Conservation (phyloP, 495 filamentous ascomycete species). For the Recurvomyces mirabilis region DNA sequence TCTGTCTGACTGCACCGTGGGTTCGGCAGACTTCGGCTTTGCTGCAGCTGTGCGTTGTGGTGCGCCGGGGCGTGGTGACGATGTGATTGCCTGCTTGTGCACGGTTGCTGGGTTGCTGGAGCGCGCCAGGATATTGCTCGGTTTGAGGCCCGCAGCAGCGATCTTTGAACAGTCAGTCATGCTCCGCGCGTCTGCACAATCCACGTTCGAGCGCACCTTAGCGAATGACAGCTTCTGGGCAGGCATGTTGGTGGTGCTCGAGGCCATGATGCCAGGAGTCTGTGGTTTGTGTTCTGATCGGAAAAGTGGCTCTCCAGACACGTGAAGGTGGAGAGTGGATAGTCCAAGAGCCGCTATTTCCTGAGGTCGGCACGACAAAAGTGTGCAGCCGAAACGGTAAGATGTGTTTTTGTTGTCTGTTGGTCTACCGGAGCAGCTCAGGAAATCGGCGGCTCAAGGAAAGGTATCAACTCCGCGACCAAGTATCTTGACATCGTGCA, state of each 20-base stretch:
- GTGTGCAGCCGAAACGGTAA: slow-evolving; percentile 17
- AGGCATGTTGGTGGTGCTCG: background rate
- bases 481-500: slow-evolving; percentile 31
- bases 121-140: background rate
- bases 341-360: slow-evolving; percentile 21
- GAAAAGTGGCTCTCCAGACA: too few species aligned
- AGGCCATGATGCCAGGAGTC: slow-evolving; percentile 13
- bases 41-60: too few species aligned
- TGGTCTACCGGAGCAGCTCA: slow-evolving; percentile 27
- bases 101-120: background rate
- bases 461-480: slow-evolving; percentile 28
- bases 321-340: too few species aligned
- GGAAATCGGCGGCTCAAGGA: slow-evolving; percentile 31
- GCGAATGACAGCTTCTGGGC: background rate
- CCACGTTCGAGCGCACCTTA: background rate
- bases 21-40: slow-evolving; percentile 5
- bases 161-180: background rate
- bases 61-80: slow-evolving; percentile 13
- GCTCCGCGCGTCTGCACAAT: background rate
- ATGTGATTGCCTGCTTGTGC: slow-evolving; percentile 17
- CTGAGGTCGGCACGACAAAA: slow-evolving; percentile 15
- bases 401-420: background rate
- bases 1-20: background rate
- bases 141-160: background rate
- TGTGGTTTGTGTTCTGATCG: too few species aligned